Base-by-base conservation (phyloP, 495 filamentous ascomycete species). In the Copromyces sp. region DNA sequence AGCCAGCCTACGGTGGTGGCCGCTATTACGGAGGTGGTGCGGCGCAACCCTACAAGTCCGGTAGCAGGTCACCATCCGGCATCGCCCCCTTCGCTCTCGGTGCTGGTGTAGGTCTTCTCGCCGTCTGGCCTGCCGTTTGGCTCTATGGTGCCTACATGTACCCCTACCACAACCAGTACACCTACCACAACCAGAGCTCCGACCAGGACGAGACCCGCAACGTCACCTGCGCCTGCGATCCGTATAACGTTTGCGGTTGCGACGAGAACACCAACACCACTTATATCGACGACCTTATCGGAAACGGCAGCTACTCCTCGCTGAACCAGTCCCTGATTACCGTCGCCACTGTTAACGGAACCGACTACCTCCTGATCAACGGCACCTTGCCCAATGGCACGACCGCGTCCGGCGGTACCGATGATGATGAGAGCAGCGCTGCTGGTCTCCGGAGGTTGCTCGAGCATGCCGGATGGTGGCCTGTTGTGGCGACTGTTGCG, bases 381-480 rank as follows among this genome's bases (percentile, higher is more conserved):
- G 95, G 95, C 12, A 94, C 93, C 0, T 81, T 98, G 65, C 89
- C 91, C 24, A 95, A 95, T 76, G 94, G 92, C 37, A 97, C 94
- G 2, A 94, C 92, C 0, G 86, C 88, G 5, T 88, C 89, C 32
- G 89, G 87, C 35, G 81, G 78, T 12, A 87, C 88, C 68, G 82
- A 82, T 61, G 74, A 78, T 12, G 74, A 77, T 70, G 74, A 80
- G 11, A 83, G 77, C 17, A 83, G 78, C 38, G 78, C 73, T 16
- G 81, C 76, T 45, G 81, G 81, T 39, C 72, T 83, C 39, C 72
- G 79, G 68, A 74, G 72, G 32, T 61, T 89, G 69, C 74, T 85
- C 14, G 78, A 86, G 68, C 78, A 83, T 9, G 83, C 82, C 38
- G 91, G 90, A 37, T 91, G 88, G 79, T 92, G 88, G 89, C 84